Percentiles rank a stretch among this genome's conserved stretches.
Evolutionary conservation across 2,329 filamentous ascomycete species (phyloP).

Genomic region (Bimuria novae-zelandiae): DNA sequence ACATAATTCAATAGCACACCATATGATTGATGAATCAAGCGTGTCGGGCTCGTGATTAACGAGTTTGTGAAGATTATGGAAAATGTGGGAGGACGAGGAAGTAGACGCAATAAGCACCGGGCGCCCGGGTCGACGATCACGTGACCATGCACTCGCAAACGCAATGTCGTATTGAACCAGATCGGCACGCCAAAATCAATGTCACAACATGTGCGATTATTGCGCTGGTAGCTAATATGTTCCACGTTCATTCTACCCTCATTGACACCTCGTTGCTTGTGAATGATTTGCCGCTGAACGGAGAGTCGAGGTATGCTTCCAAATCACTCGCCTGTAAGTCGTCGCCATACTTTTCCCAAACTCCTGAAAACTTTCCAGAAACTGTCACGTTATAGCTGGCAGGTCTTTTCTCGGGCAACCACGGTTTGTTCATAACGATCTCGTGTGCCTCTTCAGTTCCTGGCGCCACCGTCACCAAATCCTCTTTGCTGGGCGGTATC

Average conservation of each 20-base stretch:
- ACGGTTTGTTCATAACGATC: constrained; percentile 44
- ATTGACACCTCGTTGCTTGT: constrained; percentile 29
- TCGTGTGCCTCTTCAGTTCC: constrained; percentile 40
- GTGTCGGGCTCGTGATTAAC: too few species aligned
- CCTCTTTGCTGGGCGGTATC: constrained; percentile 44
- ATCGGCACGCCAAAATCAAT: too few species aligned
- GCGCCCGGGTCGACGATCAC: too few species aligned
- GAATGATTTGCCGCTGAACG: constrained; percentile 31
- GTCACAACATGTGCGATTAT: neutral
- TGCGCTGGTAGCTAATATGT: constrained; percentile 31
- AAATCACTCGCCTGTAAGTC: constrained; percentile 32
- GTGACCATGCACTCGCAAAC: too few species aligned
- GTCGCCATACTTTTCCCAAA: constrained; percentile 37
- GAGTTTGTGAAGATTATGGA: too few species aligned
- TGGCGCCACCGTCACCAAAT: constrained; percentile 43
- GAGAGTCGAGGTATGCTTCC: constrained; percentile 29
- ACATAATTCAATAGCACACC: too few species aligned
- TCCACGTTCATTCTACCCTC: constrained; percentile 24
- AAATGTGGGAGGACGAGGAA: too few species aligned
- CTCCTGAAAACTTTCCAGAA: constrained; percentile 41
- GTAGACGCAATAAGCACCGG: too few species aligned
- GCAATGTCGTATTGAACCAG: too few species aligned
- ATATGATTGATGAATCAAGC: too few species aligned
- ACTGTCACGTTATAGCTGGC: constrained; percentile 44
- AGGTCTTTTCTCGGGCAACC: constrained; percentile 43